Conservation (phyloP, 2,329 filamentous ascomycete species). For the Exophiala lecanii-corni region DNA sequence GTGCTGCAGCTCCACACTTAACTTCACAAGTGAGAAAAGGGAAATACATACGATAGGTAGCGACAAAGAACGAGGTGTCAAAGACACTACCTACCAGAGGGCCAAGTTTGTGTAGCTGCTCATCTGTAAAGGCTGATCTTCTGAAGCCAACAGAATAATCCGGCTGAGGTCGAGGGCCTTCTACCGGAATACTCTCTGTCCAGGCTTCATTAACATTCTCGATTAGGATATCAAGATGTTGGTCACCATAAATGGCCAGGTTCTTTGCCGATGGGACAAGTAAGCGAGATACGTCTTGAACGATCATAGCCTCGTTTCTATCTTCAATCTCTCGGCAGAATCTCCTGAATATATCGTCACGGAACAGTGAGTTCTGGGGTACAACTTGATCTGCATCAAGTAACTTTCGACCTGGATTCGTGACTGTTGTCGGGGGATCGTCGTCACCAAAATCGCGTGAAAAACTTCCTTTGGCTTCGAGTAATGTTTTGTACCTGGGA, state of each 20-base stretch:
- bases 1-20: conserved; percentile 24
- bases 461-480: conserved; percentile 23
- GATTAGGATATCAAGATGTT: conserved; percentile 28
- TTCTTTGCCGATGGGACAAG: conserved; percentile 36
- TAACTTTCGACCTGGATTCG: conserved; percentile 26
- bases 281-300: conserved; percentile 34
- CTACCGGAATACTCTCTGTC: conserved; percentile 30
- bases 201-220: conserved; percentile 35
- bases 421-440: conserved; percentile 27
- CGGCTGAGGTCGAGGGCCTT: conserved; percentile 32
- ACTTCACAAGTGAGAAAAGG: conserved; percentile 29
- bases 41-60: conserved; percentile 27
- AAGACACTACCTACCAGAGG: conserved; percentile 25
- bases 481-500: conserved; percentile 15
- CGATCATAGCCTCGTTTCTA: conserved; percentile 34
- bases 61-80: conserved; percentile 25
- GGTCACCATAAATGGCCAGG: conserved; percentile 27
- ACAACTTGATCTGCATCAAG: conserved; percentile 27
- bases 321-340: conserved; percentile 31
- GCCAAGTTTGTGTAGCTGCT: conserved; percentile 33
- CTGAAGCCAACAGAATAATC: conserved; percentile 36
- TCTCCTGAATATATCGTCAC: conserved; percentile 33
- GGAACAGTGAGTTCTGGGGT: conserved; percentile 31
- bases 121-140: conserved; percentile 32
- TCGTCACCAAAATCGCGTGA: conserved; percentile 19